phyloP scores from a whole-genome alignment of 202 grass and related monocot genomes.

The Schoenoplectus tabernaemontani region DNA sequence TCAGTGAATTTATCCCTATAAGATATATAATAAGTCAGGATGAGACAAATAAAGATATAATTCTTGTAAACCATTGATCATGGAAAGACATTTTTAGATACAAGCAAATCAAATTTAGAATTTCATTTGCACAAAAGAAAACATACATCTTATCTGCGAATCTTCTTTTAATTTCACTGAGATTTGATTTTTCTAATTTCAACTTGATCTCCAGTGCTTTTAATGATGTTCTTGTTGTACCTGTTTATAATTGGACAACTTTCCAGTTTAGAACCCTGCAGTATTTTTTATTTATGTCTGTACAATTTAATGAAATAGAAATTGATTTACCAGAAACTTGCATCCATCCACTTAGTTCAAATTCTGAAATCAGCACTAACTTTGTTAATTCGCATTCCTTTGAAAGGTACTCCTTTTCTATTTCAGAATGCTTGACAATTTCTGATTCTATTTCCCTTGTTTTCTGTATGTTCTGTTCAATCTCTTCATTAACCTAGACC shows the following conservation, averaged over 20 bases:
- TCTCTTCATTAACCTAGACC: conserved; percentile 51
- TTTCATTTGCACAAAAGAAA: conserved; percentile 7
- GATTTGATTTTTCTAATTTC: conserved; percentile 48
- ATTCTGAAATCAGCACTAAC: conserved; percentile 36
- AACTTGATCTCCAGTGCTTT: conserved; percentile 48
- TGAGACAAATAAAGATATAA: background rate
- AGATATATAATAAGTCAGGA: conserved; percentile 8
- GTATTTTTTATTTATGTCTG: background rate
- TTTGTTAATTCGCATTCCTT: conserved; percentile 50
- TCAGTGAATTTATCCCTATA: conserved; percentile 61
- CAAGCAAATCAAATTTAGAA: background rate
- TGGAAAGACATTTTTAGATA: background rate
- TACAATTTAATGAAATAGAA: background rate
- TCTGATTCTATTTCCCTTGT: conserved; percentile 74
- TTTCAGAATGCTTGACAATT: conserved; percentile 60
- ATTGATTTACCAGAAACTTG: conserved; percentile 52
- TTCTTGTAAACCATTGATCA: conserved; percentile 10
- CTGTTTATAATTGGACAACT: conserved; percentile 30
- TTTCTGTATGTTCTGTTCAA: conserved; percentile 65
- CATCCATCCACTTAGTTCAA: conserved; percentile 58
- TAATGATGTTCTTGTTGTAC: conserved; percentile 30
- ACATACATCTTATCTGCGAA: conserved; percentile 62
- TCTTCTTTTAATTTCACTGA: conserved; percentile 37
- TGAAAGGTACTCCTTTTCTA: conserved; percentile 44
- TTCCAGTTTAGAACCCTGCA: background rate